Base-by-base conservation (phyloP, 2,329 filamentous ascomycete species). In the Mariannaea sp. region DNA sequence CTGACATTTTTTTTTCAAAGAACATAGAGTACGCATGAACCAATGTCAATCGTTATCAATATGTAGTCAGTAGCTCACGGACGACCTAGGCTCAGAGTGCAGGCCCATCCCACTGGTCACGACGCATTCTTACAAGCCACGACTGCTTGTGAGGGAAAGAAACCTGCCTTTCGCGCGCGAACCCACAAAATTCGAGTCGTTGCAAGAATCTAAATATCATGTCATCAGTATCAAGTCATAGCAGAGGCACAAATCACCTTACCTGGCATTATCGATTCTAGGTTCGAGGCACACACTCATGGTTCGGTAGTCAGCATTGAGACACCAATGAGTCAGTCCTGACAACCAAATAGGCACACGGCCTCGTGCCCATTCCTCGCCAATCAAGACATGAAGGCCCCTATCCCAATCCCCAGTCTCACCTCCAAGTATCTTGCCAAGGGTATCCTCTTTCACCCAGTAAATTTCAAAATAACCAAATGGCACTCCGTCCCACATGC, bases 401-500 rank as follows among this genome's bases (percentile, higher is more conserved):
- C 94, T 80, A 65, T 97, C 93, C 73, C 88, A 97, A 65, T 96
- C 89, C 7, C 82, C 83, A 0, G 86, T 84, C 3, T 82, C 80
- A 17, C 80, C 80, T 0, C 85, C 80, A 4, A 95, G 72, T 59
- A 90, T 80, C 41, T 80, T 81, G 0, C 90, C 91, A 1, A 99
- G 71, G 0, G 79, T 75, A 67, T 97, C 94, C 69, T 99, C 94
- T 67, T 96, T 96, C 3, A 94, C 91, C 93, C 94, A 99, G 75
- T 99, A 99, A 27, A 99, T 82, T 75, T 99, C 94, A 69, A 99
- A 97, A 70, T 95, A 99, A 0, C 92, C 94, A 74, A 97, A 99
- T 0, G 93, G 93, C 55, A 93, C 88, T 9, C 91, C 92, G 64
- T 97, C 91, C 90, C 93, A 99, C 69, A 92, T 87, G 1, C 90